Evolutionary conservation across 2,329 filamentous ascomycete genomes (phyloP).

Genomic region (Lasiodiplodia sp.): DNA sequence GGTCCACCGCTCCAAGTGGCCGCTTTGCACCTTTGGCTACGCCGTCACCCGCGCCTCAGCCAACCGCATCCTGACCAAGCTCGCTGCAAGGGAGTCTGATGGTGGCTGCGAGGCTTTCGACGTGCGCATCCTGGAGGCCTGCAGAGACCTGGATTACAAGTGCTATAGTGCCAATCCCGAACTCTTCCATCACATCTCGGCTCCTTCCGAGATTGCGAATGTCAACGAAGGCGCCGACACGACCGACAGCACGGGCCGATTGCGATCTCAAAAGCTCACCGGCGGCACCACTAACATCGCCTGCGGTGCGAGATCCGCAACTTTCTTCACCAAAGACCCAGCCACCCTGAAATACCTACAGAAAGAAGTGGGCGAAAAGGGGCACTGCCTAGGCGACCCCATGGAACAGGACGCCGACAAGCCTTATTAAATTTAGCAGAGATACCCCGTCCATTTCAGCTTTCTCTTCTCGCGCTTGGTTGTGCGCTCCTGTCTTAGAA

Average conservation of each 20-base stretch:
- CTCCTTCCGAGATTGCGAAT: conserved; percentile 42
- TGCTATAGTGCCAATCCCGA: conserved; percentile 50
- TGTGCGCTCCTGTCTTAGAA: background rate
- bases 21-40: conserved; percentile 52
- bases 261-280: conserved; percentile 2
- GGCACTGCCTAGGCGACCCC: conserved; percentile 37
- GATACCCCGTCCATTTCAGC: conserved; percentile 10
- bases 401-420: conserved; percentile 31
- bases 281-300: conserved; percentile 41
- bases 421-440: conserved; percentile 23
- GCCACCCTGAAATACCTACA: conserved; percentile 38
- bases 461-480: background rate
- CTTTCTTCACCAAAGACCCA: conserved; percentile 36
- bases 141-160: conserved; percentile 43
- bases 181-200: conserved; percentile 49
- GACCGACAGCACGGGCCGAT: conserved; percentile 23
- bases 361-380: conserved; percentile 37
- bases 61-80: conserved; percentile 37
- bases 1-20: conserved; percentile 44
- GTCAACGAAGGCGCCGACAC: conserved; percentile 33
- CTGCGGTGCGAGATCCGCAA: conserved; percentile 41
- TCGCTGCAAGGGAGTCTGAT: conserved; percentile 30
- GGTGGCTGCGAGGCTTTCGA: conserved; percentile 45
- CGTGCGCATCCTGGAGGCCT: conserved; percentile 48
- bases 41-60: conserved; percentile 46